Conservation (phyloP, 352 stramenopile species). For the Globisporangium viniferum region DNA sequence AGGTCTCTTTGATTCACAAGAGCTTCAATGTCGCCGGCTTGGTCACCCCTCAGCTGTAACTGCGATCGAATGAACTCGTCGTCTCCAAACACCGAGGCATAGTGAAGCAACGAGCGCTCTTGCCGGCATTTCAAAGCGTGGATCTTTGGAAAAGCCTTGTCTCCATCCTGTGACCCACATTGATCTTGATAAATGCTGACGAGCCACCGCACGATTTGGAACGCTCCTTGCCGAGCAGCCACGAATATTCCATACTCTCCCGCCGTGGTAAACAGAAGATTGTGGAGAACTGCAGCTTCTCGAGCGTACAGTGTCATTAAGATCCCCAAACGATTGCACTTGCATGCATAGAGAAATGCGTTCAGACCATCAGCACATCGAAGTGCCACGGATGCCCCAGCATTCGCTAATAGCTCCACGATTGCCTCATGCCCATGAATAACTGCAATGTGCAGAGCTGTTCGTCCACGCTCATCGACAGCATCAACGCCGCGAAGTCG, state of each 20-base stretch:
- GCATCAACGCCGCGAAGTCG: conserved; percentile 6
- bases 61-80: conserved; percentile 22
- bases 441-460: conserved; percentile 46
- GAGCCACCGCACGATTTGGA: conserved; percentile 55
- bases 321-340: conserved; percentile 46
- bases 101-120: conserved; percentile 45
- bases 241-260: conserved; percentile 50
- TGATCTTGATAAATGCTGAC: conserved; percentile 26
- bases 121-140: conserved; percentile 22
- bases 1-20: conserved; percentile 33
- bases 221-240: conserved; percentile 33
- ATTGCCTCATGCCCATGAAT: conserved; percentile 41
- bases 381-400: conserved; percentile 33
- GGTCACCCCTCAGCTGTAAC: not conserved
- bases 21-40: not conserved
- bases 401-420: conserved; percentile 33
- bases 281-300: conserved; percentile 12
- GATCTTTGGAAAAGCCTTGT: not conserved
- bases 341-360: conserved; percentile 44
- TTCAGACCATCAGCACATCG: conserved; percentile 39
- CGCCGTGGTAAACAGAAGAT: conserved; percentile 23
- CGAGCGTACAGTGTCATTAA: conserved; percentile 39
- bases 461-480: conserved; percentile 33
- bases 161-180: not conserved
- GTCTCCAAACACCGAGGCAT: conserved; percentile 43